Evolutionary conservation across 139 green algal species (phyloP).

Genomic region (Bryopsis sp.): DNA sequence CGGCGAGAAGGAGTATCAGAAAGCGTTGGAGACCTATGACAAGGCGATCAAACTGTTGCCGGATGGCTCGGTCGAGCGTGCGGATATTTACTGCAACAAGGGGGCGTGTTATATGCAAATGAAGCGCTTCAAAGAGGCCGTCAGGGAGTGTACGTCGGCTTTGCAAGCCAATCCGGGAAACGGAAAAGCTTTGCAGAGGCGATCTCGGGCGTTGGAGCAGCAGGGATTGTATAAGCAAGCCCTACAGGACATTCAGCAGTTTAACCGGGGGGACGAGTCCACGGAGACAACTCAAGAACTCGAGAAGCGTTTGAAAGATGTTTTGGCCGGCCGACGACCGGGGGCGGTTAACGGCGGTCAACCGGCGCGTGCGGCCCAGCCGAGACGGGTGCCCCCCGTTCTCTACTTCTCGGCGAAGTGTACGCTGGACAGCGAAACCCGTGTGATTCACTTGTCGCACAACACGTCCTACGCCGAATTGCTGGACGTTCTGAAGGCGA

Average conservation of each 20-base stretch:
- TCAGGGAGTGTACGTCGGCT: slow-evolving; percentile 61
- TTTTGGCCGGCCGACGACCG: slow-evolving; percentile 31
- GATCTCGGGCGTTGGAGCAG: slow-evolving; percentile 66
- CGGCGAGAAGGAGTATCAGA: slow-evolving; percentile 53
- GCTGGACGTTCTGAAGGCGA: slow-evolving; percentile 43
- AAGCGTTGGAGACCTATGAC: slow-evolving; percentile 64
- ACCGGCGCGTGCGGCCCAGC: background rate
- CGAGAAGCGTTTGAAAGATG: slow-evolving; percentile 60
- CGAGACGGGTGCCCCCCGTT: slow-evolving; percentile 13
- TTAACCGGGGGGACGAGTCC: slow-evolving; percentile 37
- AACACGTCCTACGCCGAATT: slow-evolving; percentile 60
- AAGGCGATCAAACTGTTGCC: slow-evolving; percentile 48
- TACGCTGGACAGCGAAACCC: slow-evolving; percentile 56
- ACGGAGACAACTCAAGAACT: slow-evolving; percentile 48
- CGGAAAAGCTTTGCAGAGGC: slow-evolving; percentile 48
- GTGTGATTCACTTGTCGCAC: slow-evolving; percentile 50
- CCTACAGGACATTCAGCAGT: slow-evolving; percentile 49
- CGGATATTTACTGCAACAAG: slow-evolving; percentile 67
- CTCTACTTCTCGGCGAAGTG: slow-evolving; percentile 41
- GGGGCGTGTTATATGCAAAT: slow-evolving; percentile 64
- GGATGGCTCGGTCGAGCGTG: slow-evolving; percentile 35
- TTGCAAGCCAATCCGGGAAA: slow-evolving; percentile 47
- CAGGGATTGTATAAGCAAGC: slow-evolving; percentile 69
- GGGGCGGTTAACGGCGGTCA: slow-evolving; percentile 16
- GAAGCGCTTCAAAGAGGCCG: slow-evolving; percentile 70